Base-by-base conservation (phyloP, 768 basidiomycete genomes). In the Pholiota molesta region DNA sequence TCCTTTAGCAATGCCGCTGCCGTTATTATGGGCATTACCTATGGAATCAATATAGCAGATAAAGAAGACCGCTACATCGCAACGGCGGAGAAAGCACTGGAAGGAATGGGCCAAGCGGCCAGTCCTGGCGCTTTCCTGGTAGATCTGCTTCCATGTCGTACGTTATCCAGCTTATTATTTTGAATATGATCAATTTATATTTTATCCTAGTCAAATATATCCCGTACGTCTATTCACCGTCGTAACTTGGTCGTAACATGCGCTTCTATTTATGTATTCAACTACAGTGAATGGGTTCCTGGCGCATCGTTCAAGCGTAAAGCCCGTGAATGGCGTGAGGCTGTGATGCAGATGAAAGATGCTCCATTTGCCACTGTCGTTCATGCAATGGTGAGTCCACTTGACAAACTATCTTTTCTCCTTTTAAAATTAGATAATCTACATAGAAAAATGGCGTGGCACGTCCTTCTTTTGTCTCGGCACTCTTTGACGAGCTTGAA, bases 101-200 rank as follows among this genome's bases (percentile, higher is more conserved):
- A 79, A 16, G 80, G 81, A 2, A 81, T 84, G 79, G 77, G 78
- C 2, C 76, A 79, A 67, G 84, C 83, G 0, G 78, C 79, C 9
- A 77, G 76, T 62, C 83, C 82, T 1, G 85, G 85, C 5, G 81
- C 81, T 3, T 86, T 85, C 66, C 69, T 85, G 8, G 85, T 86
- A 17, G 68, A 74, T 57, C 49, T 70, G 6, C 23, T 72, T 17
- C 73, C 73, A 8, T 28, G 62, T 28, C 59, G 80, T 57, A 67
- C 65, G 45, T 70, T 75, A 74, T 45, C 77, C 39, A 11, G 79
- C 82, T 58, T 19, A 42, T 55, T 31, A 23, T 31, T 31, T 7
- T 5, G 2, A 59, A n/a, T 10, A 14, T n/a, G 11, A 10, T 60
- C 14, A 56, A n/a, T 35, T 59, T 40, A 7, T 26, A 70, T 16